Conservation (phyloP, 768 basidiomycete genomes). For the Panaeolus cyanescens region DNA sequence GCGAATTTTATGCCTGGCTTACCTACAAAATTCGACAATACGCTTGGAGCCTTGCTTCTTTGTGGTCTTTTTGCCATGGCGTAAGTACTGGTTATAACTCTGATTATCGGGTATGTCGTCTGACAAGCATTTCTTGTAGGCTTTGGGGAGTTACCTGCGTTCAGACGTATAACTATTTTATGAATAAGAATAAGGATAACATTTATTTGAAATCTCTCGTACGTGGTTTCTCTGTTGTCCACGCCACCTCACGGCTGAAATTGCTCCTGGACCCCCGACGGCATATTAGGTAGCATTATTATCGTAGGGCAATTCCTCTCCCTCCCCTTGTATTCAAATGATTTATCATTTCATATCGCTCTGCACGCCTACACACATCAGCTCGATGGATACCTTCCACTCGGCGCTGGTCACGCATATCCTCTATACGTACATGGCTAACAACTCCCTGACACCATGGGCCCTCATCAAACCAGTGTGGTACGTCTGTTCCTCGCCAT, state of each 20-base stretch:
- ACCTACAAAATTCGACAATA: constrained; percentile 49
- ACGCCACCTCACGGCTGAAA: not conserved
- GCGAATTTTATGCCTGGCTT: too few relatives aligned
- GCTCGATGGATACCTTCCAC: too few relatives aligned
- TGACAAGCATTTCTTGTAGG: constrained; percentile 29
- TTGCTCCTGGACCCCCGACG: not conserved
- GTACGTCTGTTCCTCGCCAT: too few relatives aligned
- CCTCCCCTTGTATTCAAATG: too few relatives aligned
- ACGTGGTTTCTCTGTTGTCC: constrained; percentile 9
- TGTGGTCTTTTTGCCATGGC: constrained; percentile 54
- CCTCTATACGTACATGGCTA: too few relatives aligned
- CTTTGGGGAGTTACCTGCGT: constrained; percentile 59
- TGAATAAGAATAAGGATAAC: constrained; percentile 23
- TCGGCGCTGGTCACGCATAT: too few relatives aligned
- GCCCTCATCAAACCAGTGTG: too few relatives aligned
- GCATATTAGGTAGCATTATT: not conserved
- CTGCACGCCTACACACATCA: too few relatives aligned
- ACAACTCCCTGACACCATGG: too few relatives aligned
- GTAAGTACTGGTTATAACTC: constrained; percentile 43
- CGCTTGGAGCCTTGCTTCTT: constrained; percentile 54
- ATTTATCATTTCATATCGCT: too few relatives aligned
- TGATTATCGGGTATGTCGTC: constrained; percentile 1
- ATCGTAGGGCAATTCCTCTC: too few relatives aligned
- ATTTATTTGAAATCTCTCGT: constrained; percentile 37
- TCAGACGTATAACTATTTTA: constrained; percentile 54